These are phyloP conservation scores for Lepidium campestre DNA, from an alignment of 441 rosid species.

Conservation along the genomic window DNA sequence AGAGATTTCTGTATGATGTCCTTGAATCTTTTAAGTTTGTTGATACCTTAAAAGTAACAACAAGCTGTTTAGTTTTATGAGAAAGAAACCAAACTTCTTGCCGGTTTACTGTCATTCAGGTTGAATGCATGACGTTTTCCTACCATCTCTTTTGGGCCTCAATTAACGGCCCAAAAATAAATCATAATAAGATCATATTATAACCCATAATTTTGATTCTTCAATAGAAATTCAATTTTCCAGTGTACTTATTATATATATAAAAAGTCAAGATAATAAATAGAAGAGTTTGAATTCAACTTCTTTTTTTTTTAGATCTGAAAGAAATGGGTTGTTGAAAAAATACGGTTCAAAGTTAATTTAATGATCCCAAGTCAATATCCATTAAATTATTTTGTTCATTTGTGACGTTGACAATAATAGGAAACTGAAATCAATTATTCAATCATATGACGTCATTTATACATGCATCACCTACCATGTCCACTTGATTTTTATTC, in stretches of 20 bases:
- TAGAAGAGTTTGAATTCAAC: neutral
- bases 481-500: neutral
- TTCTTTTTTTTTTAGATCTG: neutral
- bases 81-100: neutral
- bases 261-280: neutral
- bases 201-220: too few species aligned
- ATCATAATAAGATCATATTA: neutral
- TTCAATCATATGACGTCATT: conserved; percentile 9
- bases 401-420: neutral
- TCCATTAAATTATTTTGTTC: neutral
- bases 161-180: neutral
- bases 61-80: neutral
- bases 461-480: conserved; percentile 4
- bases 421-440: conserved; percentile 8
- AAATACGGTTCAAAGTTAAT: neutral
- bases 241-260: neutral
- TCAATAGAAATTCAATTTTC: neutral
- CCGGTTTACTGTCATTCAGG: neutral
- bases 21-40: neutral
- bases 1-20: neutral
- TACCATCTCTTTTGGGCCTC: neutral
- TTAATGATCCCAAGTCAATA: neutral
- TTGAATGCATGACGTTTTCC: neutral
- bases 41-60: neutral
- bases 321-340: neutral